These are phyloP conservation scores for Ambrosia artemisiifolia DNA, from an alignment of 129 eudicot species.

Conservation along the genomic window DNA sequence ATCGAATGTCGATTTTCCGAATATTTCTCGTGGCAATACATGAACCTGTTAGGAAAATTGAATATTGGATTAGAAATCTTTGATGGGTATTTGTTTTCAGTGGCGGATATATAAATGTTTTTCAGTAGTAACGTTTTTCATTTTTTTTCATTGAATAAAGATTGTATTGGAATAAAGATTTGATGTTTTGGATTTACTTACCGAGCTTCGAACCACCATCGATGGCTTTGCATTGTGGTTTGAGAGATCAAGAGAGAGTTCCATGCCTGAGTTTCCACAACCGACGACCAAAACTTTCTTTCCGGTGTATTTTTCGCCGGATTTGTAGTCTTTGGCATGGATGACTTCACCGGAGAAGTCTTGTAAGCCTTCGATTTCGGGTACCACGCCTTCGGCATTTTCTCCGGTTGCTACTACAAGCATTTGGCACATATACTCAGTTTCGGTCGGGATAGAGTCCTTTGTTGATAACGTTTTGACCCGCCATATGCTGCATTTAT, in stretches of 20 bases:
- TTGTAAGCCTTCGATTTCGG: slow-evolving; percentile 65
- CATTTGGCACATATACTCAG: slow-evolving; percentile 82
- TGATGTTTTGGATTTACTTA: slow-evolving; percentile 30
- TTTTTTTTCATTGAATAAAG: too few relatives aligned
- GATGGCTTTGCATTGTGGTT: slow-evolving; percentile 76
- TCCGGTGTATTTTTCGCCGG: slow-evolving; percentile 59
- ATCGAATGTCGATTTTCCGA: slow-evolving; percentile 66
- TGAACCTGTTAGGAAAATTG: slow-evolving; percentile 51
- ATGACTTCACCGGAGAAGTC: slow-evolving; percentile 72
- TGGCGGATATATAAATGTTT: too few relatives aligned
- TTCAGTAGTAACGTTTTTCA: too few relatives aligned
- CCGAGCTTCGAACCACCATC: slow-evolving; percentile 85
- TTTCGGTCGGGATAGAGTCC: slow-evolving; percentile 40
- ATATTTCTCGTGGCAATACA: slow-evolving; percentile 60
- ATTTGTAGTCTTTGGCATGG: slow-evolving; percentile 77
- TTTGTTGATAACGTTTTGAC: slow-evolving; percentile 44
- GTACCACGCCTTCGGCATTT: slow-evolving; percentile 69
- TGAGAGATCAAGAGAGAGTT: slow-evolving; percentile 85
- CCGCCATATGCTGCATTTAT: slow-evolving; percentile 60
- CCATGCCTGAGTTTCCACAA: slow-evolving; percentile 97
- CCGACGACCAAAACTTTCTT: slow-evolving; percentile 84
- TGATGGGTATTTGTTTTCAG: neutral
- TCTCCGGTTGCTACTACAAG: slow-evolving; percentile 91
- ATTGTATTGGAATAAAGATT: neutral
- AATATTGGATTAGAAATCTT: slow-evolving; percentile 7